Base-by-base conservation (phyloP, 106 monocot species). In the Hemerocallis citrina region DNA sequence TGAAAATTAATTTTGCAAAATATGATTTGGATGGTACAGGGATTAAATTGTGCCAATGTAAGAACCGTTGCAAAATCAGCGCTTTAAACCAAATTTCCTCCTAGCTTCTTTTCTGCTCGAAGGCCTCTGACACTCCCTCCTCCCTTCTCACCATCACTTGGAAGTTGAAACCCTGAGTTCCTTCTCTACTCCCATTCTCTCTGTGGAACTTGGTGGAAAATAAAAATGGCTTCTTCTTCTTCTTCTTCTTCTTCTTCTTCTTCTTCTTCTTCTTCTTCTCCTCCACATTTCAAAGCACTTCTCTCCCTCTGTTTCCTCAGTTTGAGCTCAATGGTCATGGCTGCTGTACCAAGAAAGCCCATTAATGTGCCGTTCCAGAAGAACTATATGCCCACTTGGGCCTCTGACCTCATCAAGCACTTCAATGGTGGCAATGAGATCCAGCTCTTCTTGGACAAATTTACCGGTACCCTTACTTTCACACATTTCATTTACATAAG, bases 321-420 rank as follows among this genome's bases (percentile, higher is more conserved):
- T 35, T n/a, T 61, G 25, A 2, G 1, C 49, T 50, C 49, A 50
- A 12, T 32, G 28, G 54, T 29, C 39, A 50, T 67, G 61, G 74
- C 74, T 42, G 52, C 61, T 12, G 13, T 24, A n/a, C 74, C 74
- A 25, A 67, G 61, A 36, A 74, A 44, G 30, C 66, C 74, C 52
- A 42, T 74, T n/a, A 17, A 74, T 61, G 74, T 67, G 0, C 67
- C 74, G 7, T 74, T 74, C 41, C 61, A 67, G 36, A 74, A 49
- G 61, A 67, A 74, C 74, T 74, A 67, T 48, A 61, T 67, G 60
- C 74, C 74, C 16, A 61, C 74, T 20, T 74, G 74, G 74, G 60
- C 74, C 17, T 17, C 1, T 42, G 74, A 74, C 33, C 74, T 67
- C 61, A 74, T 74, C 60, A 74, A 67, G 74, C 54, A 74, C 67